phyloP scores from a whole-genome alignment of 2,329 filamentous ascomycete species.

The Epichloe bromicola region DNA sequence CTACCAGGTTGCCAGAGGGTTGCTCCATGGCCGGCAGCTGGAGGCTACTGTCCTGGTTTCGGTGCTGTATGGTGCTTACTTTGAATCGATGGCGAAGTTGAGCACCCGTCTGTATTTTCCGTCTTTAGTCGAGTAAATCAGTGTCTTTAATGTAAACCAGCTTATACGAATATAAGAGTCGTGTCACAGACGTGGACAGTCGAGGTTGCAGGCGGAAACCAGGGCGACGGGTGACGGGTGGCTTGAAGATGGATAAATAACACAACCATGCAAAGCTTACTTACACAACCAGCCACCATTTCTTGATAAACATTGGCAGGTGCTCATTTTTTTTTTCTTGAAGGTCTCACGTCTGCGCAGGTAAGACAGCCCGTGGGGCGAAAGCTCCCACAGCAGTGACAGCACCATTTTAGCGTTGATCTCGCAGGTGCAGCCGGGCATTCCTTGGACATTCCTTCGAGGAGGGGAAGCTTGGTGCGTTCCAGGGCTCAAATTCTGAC shows the following conservation, averaged over 20 bases:
- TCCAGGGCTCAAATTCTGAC: background rate
- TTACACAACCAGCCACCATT: background rate
- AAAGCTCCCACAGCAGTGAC: conserved; percentile 1
- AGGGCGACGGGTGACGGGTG: background rate
- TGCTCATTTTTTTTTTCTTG: background rate
- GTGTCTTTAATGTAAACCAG: no score
- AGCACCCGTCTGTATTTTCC: no score
- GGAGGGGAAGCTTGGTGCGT: conserved; percentile 3
- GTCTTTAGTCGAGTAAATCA: no score
- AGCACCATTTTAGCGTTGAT: conserved; percentile 1
- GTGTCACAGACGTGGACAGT: background rate
- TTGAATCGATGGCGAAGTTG: no score
- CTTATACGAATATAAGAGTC: background rate
- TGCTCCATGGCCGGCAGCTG: conserved; percentile 20
- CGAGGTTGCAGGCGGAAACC: background rate
- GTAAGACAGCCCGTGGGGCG: conserved; percentile 8
- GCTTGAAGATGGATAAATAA: conserved; percentile 1
- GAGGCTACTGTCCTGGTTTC: background rate
- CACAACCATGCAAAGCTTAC: background rate
- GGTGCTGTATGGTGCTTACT: background rate
- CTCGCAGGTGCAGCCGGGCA: conserved; percentile 1
- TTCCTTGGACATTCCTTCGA: conserved; percentile 8
- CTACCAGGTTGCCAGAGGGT: conserved; percentile 20
- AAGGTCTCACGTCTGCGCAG: background rate
- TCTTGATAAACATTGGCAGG: background rate